These are phyloP conservation scores for Cryptococcus wingfieldii DNA, from an alignment of 1,284 basidiomycete genomes.

Conservation along the genomic window DNA sequence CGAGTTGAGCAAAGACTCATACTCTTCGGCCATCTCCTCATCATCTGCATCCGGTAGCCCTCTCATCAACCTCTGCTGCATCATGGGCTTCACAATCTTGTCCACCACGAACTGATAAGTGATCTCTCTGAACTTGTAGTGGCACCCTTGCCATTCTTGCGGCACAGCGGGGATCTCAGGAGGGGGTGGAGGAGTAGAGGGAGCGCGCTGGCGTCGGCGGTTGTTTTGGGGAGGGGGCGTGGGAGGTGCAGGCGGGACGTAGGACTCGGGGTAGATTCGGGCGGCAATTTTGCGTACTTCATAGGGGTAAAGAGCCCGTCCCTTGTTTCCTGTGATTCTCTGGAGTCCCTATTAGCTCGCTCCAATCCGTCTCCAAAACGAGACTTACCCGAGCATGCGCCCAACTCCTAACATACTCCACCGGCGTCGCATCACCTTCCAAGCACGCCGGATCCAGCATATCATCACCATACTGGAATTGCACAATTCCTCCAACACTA, in stretches of 20 bases:
- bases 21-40: conserved; percentile 65
- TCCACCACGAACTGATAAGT: conserved; percentile 71
- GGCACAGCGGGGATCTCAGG: conserved; percentile 21
- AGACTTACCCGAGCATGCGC: conserved; percentile 72
- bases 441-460: conserved; percentile 94
- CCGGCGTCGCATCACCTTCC: conserved; percentile 88
- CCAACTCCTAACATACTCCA: conserved; percentile 86
- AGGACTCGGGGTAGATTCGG: conserved; percentile 47
- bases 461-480: conserved; percentile 96
- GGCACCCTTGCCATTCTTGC: conserved; percentile 54
- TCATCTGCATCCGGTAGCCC: conserved; percentile 68
- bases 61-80: conserved; percentile 64
- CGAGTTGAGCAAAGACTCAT: conserved; percentile 36
- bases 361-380: not conserved
- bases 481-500: conserved; percentile 92
- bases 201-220: conserved; percentile 11
- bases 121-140: conserved; percentile 69
- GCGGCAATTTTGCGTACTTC: conserved; percentile 77
- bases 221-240: conserved; percentile 4
- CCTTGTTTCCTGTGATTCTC: conserved; percentile 60
- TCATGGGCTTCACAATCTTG: conserved; percentile 66
- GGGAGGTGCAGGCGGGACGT: not conserved
- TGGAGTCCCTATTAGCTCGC: conserved; percentile 35
- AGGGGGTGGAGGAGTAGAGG: conserved; percentile 7
- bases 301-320: conserved; percentile 73